Base-by-base conservation (phyloP, 805 yeast genomes). In the Schwanniomyces polymorphus region DNA sequence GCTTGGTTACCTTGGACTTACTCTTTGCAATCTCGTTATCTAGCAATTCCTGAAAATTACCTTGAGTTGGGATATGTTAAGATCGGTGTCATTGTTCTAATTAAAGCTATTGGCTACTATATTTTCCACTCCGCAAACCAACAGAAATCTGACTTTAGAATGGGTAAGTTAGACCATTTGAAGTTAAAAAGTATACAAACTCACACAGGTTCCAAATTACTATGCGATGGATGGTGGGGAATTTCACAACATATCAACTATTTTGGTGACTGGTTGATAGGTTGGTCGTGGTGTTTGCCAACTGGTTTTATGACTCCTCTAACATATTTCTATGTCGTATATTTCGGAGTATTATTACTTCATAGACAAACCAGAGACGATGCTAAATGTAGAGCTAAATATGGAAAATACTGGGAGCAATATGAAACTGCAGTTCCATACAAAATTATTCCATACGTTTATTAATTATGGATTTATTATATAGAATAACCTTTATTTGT, bases 191-290 rank as follows among this genome's bases (percentile, higher is more conserved):
- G 66, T 43, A 87, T 94, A 49, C 71, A 80, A 52, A 86, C 97
- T 0, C 72, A 78, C 27, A 81, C 86, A 12, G 96, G 96, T 1
- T 85, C 96, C 23, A 87, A 81, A 60, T 76, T 94, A 53, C 70
- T 94, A 39, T 80, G 84, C 45, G 94, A 90, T 59, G 97, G 98
- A 2, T 94, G 98, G 99, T 94, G 99, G 99, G 87, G 86, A 2
- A 65, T 75, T 16, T 84, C 96, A 6, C 96, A 96, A 55, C 99
- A 94, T 65, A 90, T 89, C 61, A 94, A 94, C 63, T 94, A 94
- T 67, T 78, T 91, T 48, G 99, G 99, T 38, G 99, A 94, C 70
- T 90, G 97, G 91, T 63, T 94, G 37, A 84, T 91, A 60, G 89
- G 97, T 0, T 76, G 88, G 73, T 82, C 95, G 39, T 92, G 97